These are phyloP conservation scores for Sophora flavescens DNA, from an alignment of 306 rosid genomes.

Conservation along the genomic window DNA sequence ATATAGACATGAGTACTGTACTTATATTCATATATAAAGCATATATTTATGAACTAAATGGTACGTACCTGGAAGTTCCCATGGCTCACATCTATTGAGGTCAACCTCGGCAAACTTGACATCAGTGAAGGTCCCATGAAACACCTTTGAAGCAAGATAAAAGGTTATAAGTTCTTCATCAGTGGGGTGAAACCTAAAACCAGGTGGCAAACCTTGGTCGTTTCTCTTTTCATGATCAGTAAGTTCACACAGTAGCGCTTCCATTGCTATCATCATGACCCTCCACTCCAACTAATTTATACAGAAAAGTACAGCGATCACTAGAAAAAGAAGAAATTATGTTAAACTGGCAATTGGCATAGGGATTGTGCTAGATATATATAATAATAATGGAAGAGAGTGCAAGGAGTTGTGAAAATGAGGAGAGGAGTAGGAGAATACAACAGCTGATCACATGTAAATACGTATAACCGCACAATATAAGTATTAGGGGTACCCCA, in stretches of 20 bases:
- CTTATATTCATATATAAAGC: too few species aligned
- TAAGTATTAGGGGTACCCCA: too few species aligned
- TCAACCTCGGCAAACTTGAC: conserved; percentile 75
- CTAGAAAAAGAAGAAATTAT: too few species aligned
- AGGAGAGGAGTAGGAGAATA: not conserved
- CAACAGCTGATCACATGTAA: conserved; percentile 10
- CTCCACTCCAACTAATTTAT: not conserved
- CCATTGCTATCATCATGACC: conserved; percentile 60
- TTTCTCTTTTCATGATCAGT: conserved; percentile 56
- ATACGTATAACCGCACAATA: conserved; percentile 35
- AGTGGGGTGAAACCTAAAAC: conserved; percentile 87
- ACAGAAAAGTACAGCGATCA: not conserved
- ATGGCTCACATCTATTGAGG: conserved; percentile 80
- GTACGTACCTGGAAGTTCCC: conserved; percentile 82
- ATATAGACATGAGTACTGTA: too few species aligned
- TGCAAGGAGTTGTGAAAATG: conserved; percentile 4
- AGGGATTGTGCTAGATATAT: conserved; percentile 7
- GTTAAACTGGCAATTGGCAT: too few species aligned
- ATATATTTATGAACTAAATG: not conserved
- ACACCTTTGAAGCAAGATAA: conserved; percentile 74
- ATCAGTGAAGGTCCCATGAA: conserved; percentile 47
- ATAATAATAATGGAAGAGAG: conserved; percentile 1
- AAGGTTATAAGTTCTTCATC: conserved; percentile 82
- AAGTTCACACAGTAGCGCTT: conserved; percentile 63
- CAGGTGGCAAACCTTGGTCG: conserved; percentile 81